Conservation (phyloP, 371 early-diverging fungal genomes). For the Apophysomyces ossiformis region DNA sequence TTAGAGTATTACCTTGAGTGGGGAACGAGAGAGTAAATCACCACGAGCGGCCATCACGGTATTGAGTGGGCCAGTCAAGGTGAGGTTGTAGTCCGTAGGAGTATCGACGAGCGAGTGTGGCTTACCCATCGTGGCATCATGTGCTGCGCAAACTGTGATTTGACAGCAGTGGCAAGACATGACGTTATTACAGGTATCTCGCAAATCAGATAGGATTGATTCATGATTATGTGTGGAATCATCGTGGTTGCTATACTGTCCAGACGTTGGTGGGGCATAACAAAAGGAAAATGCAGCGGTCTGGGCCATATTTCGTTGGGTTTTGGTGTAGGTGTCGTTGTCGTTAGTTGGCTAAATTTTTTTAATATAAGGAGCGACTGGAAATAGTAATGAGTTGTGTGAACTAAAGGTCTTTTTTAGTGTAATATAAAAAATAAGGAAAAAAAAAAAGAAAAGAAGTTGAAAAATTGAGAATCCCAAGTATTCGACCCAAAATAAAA, state of each 20-base stretch:
- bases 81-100: conserved; percentile 47
- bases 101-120: conserved; percentile 44
- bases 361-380: conserved; percentile 16
- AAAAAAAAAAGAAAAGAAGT: conserved; percentile 17
- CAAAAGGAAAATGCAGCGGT: conserved; percentile 33
- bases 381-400: conserved; percentile 30
- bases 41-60: conserved; percentile 50
- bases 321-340: neutral
- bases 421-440: conserved; percentile 21
- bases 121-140: conserved; percentile 25
- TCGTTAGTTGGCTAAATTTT: neutral
- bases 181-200: conserved; percentile 32
- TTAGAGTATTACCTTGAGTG: conserved; percentile 41
- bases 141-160: conserved; percentile 30
- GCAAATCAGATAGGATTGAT: conserved; percentile 22
- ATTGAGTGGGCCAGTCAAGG: conserved; percentile 43
- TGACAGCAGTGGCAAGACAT: conserved; percentile 27
- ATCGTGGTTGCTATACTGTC: conserved; percentile 15
- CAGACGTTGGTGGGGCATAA: conserved; percentile 31
- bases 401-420: neutral
- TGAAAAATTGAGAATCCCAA: neutral
- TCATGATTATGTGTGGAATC: conserved; percentile 12
- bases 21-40: conserved; percentile 45
- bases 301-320: conserved; percentile 17
- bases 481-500: conserved; percentile 21